Evolutionary conservation across 768 basidiomycete species (phyloP).

Genomic region (Suillus luteus): DNA sequence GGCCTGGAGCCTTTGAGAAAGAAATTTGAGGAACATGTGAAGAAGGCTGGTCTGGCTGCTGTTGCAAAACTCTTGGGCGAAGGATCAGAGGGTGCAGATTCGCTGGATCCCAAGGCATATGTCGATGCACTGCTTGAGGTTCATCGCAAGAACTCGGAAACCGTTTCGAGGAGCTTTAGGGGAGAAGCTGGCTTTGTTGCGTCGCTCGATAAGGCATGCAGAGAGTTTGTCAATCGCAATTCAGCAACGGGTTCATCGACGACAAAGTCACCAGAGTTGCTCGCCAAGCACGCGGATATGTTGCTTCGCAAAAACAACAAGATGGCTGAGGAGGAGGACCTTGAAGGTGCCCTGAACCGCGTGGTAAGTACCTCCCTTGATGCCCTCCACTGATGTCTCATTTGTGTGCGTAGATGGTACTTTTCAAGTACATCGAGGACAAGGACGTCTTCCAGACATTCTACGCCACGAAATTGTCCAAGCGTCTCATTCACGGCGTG

Average conservation of each 20-base stretch:
- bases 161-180: conserved; percentile 84
- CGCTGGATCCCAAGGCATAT: conserved; percentile 90
- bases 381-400: conserved; percentile 11
- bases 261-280: conserved; percentile 86
- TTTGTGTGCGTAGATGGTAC: conserved; percentile 68
- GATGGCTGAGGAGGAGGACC: conserved; percentile 86
- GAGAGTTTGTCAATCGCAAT: conserved; percentile 94
- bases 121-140: conserved; percentile 92
- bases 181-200: conserved; percentile 94
- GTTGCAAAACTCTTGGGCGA: conserved; percentile 69
- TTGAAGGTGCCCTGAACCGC: conserved; percentile 88
- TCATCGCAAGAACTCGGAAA: conserved; percentile 88
- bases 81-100: conserved; percentile 54
- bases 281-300: conserved; percentile 91
- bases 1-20: conserved; percentile 89
- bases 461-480: conserved; percentile 92
- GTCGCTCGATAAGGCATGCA: conserved; percentile 90
- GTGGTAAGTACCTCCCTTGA: conserved; percentile 57
- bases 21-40: conserved; percentile 95
- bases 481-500: conserved; percentile 86
- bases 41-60: conserved; percentile 81
- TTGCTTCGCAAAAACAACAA: conserved; percentile 94
- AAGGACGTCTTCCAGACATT: conserved; percentile 99
- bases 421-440: conserved; percentile 98
- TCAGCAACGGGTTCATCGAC: conserved; percentile 82